These are phyloP conservation scores for Chenopodium album DNA, from an alignment of 148 eudicot genomes.

Conservation along the genomic window DNA sequence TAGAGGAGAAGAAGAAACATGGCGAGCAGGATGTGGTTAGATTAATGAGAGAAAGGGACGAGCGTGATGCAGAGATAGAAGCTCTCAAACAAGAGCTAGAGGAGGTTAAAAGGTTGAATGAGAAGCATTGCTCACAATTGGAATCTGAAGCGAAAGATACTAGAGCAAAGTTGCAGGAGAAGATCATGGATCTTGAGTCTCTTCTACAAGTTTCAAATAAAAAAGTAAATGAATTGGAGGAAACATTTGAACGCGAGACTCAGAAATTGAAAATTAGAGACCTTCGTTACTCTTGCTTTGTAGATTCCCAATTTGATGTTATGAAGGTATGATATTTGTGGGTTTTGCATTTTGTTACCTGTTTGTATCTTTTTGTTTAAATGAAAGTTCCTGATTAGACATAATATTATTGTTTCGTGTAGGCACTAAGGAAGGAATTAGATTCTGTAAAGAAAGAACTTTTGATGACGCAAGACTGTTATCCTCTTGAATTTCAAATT, in stretches of 20 bases:
- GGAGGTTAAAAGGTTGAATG: slow-evolving; percentile 43
- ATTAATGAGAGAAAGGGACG: slow-evolving; percentile 58
- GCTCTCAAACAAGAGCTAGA: slow-evolving; percentile 57
- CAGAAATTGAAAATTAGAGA: slow-evolving; percentile 64
- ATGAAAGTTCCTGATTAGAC: slow-evolving; percentile 12
- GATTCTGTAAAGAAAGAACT: slow-evolving; percentile 65
- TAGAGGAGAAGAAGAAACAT: slow-evolving; percentile 63
- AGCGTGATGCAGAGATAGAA: slow-evolving; percentile 47
- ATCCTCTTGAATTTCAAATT: slow-evolving; percentile 57
- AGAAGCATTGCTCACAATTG: slow-evolving; percentile 43
- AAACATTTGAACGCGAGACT: slow-evolving; percentile 52
- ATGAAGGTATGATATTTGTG: slow-evolving; percentile 55
- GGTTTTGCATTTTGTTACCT: background rate
- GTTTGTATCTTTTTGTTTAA: background rate
- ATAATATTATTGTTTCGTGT: slow-evolving; percentile 18
- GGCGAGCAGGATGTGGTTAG: slow-evolving; percentile 54
- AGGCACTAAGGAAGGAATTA: slow-evolving; percentile 60
- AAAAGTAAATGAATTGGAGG: slow-evolving; percentile 74
- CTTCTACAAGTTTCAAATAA: slow-evolving; percentile 61
- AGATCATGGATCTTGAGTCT: slow-evolving; percentile 55
- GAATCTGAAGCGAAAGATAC: slow-evolving; percentile 54
- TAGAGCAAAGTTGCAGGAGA: slow-evolving; percentile 53
- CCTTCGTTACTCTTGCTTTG: slow-evolving; percentile 48
- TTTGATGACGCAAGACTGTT: slow-evolving; percentile 45
- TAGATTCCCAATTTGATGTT: slow-evolving; percentile 55